Percentiles rank a stretch among this genome's conserved stretches.
These are phyloP conservation scores for Phytophthora cactorum DNA, from an alignment of 352 stramenopile species.

Conservation along the genomic window DNA sequence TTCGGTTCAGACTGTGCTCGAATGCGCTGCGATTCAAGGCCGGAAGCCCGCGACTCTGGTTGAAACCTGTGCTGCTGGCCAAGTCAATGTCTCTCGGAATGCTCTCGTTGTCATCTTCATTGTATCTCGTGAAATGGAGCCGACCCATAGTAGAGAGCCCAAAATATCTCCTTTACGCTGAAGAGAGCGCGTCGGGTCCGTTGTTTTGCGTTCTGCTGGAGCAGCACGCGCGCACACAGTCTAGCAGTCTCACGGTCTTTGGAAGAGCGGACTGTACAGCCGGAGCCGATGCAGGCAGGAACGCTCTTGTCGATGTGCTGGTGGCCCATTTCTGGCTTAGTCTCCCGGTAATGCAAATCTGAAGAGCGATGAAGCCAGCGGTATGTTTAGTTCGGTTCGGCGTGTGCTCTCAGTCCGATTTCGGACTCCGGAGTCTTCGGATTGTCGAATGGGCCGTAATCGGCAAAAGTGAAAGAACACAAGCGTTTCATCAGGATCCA, in stretches of 20 bases:
- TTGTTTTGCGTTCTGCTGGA: slow-evolving; percentile 33
- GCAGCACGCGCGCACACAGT: neutral
- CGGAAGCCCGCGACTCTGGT: slow-evolving; percentile 25
- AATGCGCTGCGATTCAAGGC: slow-evolving; percentile 26
- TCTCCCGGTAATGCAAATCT: slow-evolving; percentile 24
- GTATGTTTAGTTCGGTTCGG: slow-evolving; percentile 3
- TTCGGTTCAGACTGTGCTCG: slow-evolving; percentile 20
- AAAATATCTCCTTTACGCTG: slow-evolving; percentile 4
- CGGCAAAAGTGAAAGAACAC: slow-evolving; percentile 1
- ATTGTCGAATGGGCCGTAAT: slow-evolving; percentile 6
- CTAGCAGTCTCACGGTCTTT: slow-evolving; percentile 2
- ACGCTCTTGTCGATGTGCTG: slow-evolving; percentile 28
- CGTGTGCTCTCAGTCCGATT: too few species aligned
- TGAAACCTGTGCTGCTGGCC: slow-evolving; percentile 28
- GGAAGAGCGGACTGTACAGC: slow-evolving; percentile 30
- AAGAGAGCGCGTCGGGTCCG: slow-evolving; percentile 21
- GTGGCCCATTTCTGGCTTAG: slow-evolving; percentile 31
- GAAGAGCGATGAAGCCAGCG: slow-evolving; percentile 20
- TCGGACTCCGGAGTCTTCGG: neutral
- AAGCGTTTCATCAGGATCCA: neutral
- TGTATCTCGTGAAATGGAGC: slow-evolving; percentile 34
- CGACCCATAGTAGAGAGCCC: slow-evolving; percentile 23
- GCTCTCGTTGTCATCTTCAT: slow-evolving; percentile 23
- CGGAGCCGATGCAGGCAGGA: slow-evolving; percentile 24
- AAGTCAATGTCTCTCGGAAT: slow-evolving; percentile 14